Conservation (phyloP, 148 eudicot genomes). For the Rhododendron henanense region DNA sequence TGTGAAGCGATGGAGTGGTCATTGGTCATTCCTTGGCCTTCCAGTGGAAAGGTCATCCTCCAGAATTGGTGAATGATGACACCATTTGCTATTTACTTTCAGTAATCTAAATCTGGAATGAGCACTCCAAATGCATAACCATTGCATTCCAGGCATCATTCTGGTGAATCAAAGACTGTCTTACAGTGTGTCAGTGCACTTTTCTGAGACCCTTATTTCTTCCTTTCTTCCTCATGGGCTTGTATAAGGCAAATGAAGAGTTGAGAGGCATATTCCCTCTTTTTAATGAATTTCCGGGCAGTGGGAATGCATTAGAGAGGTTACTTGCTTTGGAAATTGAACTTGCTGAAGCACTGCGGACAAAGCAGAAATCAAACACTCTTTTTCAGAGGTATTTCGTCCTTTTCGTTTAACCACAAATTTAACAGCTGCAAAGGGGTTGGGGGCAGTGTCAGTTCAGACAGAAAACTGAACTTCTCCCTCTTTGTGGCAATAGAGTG, state of each 20-base stretch:
- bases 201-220: background rate
- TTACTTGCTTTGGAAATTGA: slow-evolving; percentile 94
- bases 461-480: background rate
- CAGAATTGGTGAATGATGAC: background rate
- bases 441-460: background rate
- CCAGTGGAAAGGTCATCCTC: background rate
- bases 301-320: slow-evolving; percentile 84
- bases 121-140: background rate
- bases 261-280: slow-evolving; percentile 60
- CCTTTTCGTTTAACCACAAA: background rate
- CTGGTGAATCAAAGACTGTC: background rate
- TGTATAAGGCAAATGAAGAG: slow-evolving; percentile 66
- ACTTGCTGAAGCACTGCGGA: slow-evolving; percentile 84
- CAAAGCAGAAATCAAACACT: slow-evolving; percentile 62
- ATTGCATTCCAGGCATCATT: background rate
- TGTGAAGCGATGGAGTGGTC: background rate
- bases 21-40: background rate
- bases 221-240: background rate
- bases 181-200: background rate
- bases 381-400: slow-evolving; percentile 75
- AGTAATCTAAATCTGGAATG: background rate
- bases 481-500: background rate
- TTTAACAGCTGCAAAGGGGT: background rate
- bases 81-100: background rate
- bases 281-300: slow-evolving; percentile 45